Evolutionary conservation across 441 rosid species (phyloP), one percentile per base, ranked within the genome.

Genomic region (Aquilaria agallochum): DNA sequence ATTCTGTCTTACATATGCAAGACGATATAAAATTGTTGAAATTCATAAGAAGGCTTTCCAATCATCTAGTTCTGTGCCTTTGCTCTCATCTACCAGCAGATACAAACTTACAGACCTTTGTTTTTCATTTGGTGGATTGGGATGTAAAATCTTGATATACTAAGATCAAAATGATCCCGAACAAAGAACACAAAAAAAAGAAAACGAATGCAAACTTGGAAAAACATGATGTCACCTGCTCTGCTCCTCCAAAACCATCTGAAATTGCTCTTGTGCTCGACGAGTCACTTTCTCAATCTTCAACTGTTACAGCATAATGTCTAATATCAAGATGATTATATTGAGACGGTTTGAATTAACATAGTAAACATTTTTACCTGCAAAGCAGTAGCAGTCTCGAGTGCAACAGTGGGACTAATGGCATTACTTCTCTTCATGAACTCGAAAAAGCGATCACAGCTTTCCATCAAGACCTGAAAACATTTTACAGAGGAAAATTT

Each of bases 231-330:
- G 58, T 62, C 60, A 92, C 99, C 96, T 90, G 98, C 97, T 88
- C 74, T 92, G 88, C 66, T 88, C 99, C 80, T 95, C 98, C 69
- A 92, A 66, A 49, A 92, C 99, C 80, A 80, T 87, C 75, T 92
- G 97, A 74, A 95, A 86, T 67, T 92, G 98, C 83, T 95, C 97
- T 75, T 95, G 99, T 7, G 99, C 98, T 73, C 88, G 76, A 62
- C 98, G 96, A 76, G 99, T 92, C 74, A 92, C 98, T 79, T 85
- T 87, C 84, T 90, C 99, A 55, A 95, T 77, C 79, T 84, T 92
- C 78, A 73, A 90, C 99, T 95, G 82, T 61, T 57, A 58, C 36
- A 53, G 63, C 44, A 46, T 66, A 47, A 44, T 5, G 68, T 64
- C 58, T 66, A 47, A 44, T 5, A 70, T 67, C 58, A 78, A 59